Percentiles rank a stretch among this genome's conserved stretches.
Evolutionary conservation across 768 basidiomycete species (phyloP).

Genomic region (Leccinum subtestaceum): DNA sequence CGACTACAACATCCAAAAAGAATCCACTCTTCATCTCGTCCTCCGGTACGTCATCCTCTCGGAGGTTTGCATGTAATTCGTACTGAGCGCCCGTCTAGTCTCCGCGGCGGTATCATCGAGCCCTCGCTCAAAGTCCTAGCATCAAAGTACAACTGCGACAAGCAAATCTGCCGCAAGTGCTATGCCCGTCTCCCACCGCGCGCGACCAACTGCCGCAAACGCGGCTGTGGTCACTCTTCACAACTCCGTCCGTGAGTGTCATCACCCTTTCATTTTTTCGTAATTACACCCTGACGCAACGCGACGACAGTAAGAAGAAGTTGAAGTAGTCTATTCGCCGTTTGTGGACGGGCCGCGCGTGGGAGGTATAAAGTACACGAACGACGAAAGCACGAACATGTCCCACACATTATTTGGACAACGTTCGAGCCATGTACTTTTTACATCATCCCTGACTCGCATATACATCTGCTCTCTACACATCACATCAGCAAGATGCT

Average conservation of each 20-base stretch:
- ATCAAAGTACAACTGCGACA: constrained; percentile 97
- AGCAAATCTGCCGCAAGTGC: constrained; percentile 99
- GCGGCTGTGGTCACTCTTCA: constrained; percentile 85
- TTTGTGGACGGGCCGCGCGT: neutral
- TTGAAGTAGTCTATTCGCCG: constrained; percentile 64
- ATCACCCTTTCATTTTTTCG: neutral
- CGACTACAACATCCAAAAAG: constrained; percentile 99
- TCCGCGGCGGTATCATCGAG: constrained; percentile 87
- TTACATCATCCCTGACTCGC: constrained; percentile 9
- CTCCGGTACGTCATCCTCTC: constrained; percentile 64
- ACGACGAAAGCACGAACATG: constrained; percentile 4
- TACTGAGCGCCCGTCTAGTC: constrained; percentile 11
- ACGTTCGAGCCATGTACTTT: constrained; percentile 20
- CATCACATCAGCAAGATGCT: neutral
- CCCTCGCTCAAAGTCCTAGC: constrained; percentile 97
- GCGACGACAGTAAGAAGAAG: constrained; percentile 79
- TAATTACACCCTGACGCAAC: neutral
- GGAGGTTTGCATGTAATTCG: too few relatives aligned
- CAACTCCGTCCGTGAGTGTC: constrained; percentile 84
- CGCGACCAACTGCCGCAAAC: constrained; percentile 99
- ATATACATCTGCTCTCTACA: constrained; percentile 14
- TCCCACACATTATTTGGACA: neutral
- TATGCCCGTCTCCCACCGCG: constrained; percentile 99
- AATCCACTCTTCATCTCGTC: constrained; percentile 96
- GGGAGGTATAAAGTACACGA: constrained; percentile 14